Evolutionary conservation across 2,329 filamentous ascomycete genomes (phyloP), one percentile per base, ranked within the genome.

Genomic region (Cadophora sp.): DNA sequence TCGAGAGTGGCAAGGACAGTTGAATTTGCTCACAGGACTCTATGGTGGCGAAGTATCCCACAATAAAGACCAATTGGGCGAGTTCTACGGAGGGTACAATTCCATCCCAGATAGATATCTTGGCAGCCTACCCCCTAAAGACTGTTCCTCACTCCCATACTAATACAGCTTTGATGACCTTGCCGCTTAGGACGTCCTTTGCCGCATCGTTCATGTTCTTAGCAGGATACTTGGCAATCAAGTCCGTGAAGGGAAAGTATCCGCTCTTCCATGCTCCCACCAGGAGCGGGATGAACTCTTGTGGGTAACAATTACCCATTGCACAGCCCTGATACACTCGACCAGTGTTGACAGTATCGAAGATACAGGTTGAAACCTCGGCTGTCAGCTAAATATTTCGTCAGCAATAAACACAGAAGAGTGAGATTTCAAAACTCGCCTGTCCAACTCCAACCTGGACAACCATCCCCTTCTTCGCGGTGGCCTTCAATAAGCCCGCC

Each of bases 301-400:
- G 71, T 6, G 71, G 70, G 48, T 72, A 72, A 18, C 69, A 68
- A 50, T 66, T 72, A 33, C 71, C 71, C 69, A 71, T 72, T 8
- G 67, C 70, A 47, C 65, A 71, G 8, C 69, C 70, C 2, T 66
- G 59, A 62, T 71, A 72, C 16, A 62, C 55, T 14, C 68, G 56
- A 13, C 71, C 71, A 27, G 48, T 45, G 45, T 72, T 73, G 16
- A 72, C 69, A 4, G 62, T 66, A 14, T 70, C 66, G 36, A 69
- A 73, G 1, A 73, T 67, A 51, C 63, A 66, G 18, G 64, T 66
- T 3, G 66, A 61, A 1, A 69, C 43, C 8, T 64, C 65, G 13
- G 70, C 69, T n/a, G 56, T 58, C 9, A 72, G 63, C 69, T 71
- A 13, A 14, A 45, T n/a, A 60, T 13, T 14, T 18, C 33, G 39